Conservation (phyloP, 2,329 filamentous ascomycete genomes). For the Alternaria viburni region DNA sequence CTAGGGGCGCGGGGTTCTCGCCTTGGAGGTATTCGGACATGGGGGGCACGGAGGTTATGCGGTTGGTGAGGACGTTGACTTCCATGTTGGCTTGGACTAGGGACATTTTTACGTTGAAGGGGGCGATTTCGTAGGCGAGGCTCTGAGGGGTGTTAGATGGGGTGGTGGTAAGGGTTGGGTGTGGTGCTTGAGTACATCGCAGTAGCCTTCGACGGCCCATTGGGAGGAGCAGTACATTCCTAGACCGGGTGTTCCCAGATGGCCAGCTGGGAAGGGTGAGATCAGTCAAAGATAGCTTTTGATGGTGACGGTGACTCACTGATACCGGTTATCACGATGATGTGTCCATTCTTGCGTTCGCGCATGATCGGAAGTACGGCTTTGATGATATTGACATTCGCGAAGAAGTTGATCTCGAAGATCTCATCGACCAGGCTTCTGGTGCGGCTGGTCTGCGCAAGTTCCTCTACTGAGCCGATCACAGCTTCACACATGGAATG, state of each 20-base stretch:
- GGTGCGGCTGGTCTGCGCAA: constrained; percentile 74
- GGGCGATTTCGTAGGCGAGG: constrained; percentile 90
- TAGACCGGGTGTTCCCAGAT: constrained; percentile 90
- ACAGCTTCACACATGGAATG: constrained; percentile 59
- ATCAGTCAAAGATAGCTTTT: constrained; percentile 14
- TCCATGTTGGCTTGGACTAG: constrained; percentile 96
- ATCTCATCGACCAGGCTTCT: constrained; percentile 84
- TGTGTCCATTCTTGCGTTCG: constrained; percentile 81
- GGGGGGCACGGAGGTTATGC: constrained; percentile 81
- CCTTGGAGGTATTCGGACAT: constrained; percentile 72
- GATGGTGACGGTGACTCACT: constrained; percentile 52
- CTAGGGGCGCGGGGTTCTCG: constrained; percentile 76
- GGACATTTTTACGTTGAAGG: constrained; percentile 95
- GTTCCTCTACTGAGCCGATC: constrained; percentile 89
- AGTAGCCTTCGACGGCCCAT: constrained; percentile 95
- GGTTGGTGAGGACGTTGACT: constrained; percentile 84
- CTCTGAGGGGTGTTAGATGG: constrained; percentile 51
- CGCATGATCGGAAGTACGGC: constrained; percentile 81
- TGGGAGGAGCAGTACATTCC: constrained; percentile 90
- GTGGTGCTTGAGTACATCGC: constrained; percentile 64
- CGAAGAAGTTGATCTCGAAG: constrained; percentile 95
- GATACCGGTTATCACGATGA: constrained; percentile 87
- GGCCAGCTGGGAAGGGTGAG: constrained; percentile 64
- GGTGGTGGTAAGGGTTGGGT: neutral
- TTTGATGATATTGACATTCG: constrained; percentile 94